phyloP scores from a whole-genome alignment of 306 rosid species.

The Carpinus fangiana region DNA sequence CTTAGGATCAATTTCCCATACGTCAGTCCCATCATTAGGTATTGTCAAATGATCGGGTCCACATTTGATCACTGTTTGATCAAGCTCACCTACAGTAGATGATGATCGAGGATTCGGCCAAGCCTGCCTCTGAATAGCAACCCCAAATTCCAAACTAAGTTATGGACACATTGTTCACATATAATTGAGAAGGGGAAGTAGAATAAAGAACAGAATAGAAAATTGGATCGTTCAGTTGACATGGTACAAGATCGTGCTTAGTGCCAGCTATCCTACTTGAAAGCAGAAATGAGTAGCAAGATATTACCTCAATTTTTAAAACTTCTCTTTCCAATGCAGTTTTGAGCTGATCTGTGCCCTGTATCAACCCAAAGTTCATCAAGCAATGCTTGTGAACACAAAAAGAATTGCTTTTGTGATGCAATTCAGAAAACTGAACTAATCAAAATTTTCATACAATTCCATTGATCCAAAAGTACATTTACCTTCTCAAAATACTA shows the following conservation, averaged over 20 bases:
- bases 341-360: conserved; percentile 84
- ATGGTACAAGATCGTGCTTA: background rate
- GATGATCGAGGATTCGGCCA: conserved; percentile 48
- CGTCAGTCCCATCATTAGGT: conserved; percentile 91
- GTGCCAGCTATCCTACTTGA: background rate
- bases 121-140: conserved; percentile 55
- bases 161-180: conserved; percentile 22
- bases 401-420: background rate
- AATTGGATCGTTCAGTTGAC: background rate
- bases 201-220: background rate
- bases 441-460: background rate
- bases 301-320: conserved; percentile 69
- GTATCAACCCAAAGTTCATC: conserved; percentile 42
- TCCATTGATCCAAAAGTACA: background rate
- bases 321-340: conserved; percentile 66
- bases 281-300: conserved; percentile 7
- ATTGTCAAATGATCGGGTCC: conserved; percentile 64
- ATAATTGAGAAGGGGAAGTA: conserved; percentile 5
- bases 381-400: conserved; percentile 8
- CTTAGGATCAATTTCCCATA: conserved; percentile 91
- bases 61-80: conserved; percentile 50
- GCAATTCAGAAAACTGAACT: background rate
- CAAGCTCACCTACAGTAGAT: conserved; percentile 49
- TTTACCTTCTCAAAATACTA: background rate
- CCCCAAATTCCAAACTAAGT: conserved; percentile 26